Evolutionary conservation across 257 asterid genomes (phyloP).

Genomic region (Fraxinus quadrangulata): DNA sequence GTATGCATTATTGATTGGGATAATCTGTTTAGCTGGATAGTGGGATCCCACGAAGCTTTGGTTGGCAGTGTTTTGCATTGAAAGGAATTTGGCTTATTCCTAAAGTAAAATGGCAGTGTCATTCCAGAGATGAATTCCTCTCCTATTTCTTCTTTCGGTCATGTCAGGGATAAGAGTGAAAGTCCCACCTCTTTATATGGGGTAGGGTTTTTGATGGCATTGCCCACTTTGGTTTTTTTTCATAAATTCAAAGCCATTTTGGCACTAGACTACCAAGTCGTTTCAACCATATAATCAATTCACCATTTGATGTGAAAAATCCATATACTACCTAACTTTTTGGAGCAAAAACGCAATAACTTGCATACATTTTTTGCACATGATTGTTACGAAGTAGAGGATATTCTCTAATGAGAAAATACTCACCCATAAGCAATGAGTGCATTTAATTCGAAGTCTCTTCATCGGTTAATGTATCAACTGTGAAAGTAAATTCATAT

Average conservation of each 20-base stretch:
- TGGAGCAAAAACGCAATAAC: no score
- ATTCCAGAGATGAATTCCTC: not conserved
- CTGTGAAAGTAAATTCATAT: no score
- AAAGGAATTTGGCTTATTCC: not conserved
- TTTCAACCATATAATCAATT: no score
- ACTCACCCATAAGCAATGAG: no score
- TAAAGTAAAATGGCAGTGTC: not conserved
- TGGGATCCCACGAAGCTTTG: not conserved
- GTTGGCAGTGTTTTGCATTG: not conserved
- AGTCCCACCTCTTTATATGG: not conserved
- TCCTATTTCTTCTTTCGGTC: not conserved
- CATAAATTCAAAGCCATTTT: not conserved
- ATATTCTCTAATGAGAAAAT: no score
- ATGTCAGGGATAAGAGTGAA: not conserved
- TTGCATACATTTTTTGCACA: no score
- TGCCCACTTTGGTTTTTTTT: not conserved
- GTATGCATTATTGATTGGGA: not conserved
- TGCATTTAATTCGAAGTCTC: no score
- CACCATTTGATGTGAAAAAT: no score
- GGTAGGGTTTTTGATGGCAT: not conserved
- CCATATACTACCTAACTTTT: no score
- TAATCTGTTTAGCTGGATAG: not conserved
- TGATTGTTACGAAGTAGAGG: no score
- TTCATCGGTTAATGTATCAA: no score
- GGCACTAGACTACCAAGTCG: not conserved